phyloP scores from a whole-genome alignment of 2,329 filamentous ascomycete genomes.

The Phyllosticta citriasiana region DNA sequence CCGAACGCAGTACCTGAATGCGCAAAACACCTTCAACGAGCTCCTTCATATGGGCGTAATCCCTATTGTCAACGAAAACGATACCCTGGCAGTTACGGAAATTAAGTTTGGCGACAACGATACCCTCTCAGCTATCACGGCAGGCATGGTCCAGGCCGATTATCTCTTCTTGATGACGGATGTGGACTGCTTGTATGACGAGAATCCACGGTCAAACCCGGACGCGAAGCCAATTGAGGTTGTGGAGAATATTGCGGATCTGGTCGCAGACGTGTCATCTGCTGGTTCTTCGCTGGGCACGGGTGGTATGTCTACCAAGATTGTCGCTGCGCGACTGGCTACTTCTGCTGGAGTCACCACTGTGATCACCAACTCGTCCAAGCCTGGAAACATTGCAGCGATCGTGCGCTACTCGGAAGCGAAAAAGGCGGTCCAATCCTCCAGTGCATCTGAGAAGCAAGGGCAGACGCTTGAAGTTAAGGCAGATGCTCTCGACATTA shows the following conservation, averaged over 20 bases:
- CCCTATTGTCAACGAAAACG: slow-evolving; percentile 97
- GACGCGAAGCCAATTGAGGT: slow-evolving; percentile 86
- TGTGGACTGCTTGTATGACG: slow-evolving; percentile 94
- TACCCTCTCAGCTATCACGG: slow-evolving; percentile 90
- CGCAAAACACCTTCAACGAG: slow-evolving; percentile 87
- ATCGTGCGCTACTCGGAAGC: slow-evolving; percentile 76
- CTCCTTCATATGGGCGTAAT: slow-evolving; percentile 91
- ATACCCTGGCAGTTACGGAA: slow-evolving; percentile 91
- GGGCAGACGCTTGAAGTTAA: slow-evolving; percentile 14
- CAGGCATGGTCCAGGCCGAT: slow-evolving; percentile 94
- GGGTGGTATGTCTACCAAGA: slow-evolving; percentile 96
- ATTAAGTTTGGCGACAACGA: slow-evolving; percentile 99
- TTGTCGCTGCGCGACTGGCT: slow-evolving; percentile 81
- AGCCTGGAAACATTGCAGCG: slow-evolving; percentile 78
- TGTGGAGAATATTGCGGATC: slow-evolving; percentile 73
- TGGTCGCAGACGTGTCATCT: slow-evolving; percentile 83
- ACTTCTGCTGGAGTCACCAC: slow-evolving; percentile 94
- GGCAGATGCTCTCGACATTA: slow-evolving; percentile 1
- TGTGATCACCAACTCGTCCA: slow-evolving; percentile 88
- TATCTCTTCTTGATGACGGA: slow-evolving; percentile 98
- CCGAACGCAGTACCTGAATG: slow-evolving; percentile 90
- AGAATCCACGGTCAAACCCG: slow-evolving; percentile 77
- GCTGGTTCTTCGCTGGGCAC: slow-evolving; percentile 84
- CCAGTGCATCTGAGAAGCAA: slow-evolving; percentile 18
- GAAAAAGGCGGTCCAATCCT: slow-evolving; percentile 32